Evolutionary conservation across 176 grass and related monocot species (phyloP).

Genomic region (Lolium rigidum): DNA sequence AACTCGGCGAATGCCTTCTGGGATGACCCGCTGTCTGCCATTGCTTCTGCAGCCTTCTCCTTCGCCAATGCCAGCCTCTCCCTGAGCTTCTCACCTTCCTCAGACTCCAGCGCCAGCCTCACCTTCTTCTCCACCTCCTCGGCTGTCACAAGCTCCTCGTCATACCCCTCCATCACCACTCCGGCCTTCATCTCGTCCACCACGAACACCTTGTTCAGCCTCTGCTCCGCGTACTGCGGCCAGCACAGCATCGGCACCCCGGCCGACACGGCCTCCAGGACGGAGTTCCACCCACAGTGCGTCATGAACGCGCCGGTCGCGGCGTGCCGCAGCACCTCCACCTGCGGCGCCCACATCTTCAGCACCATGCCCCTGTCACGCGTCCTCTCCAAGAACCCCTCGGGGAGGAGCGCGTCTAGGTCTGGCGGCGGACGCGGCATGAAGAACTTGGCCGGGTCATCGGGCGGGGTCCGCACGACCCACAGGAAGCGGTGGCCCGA

Average conservation of each 20-base stretch:
- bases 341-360: conserved; percentile 62
- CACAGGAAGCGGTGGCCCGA: background rate
- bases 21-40: conserved; percentile 10
- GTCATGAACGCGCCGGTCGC: conserved; percentile 63
- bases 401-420: background rate
- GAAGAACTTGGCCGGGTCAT: background rate
- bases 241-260: conserved; percentile 74
- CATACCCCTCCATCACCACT: conserved; percentile 50
- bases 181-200: conserved; percentile 41
- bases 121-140: conserved; percentile 50
- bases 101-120: conserved; percentile 41
- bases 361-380: background rate
- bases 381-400: conserved; percentile 5
- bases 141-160: conserved; percentile 38
- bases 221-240: conserved; percentile 76
- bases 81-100: conserved; percentile 29
- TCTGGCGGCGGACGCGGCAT: background rate
- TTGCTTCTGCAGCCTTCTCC: background rate
- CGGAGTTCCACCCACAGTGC: conserved; percentile 75
- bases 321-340: conserved; percentile 64
- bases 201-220: conserved; percentile 69
- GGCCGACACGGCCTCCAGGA: conserved; percentile 44
- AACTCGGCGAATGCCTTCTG: background rate
- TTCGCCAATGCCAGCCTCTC: background rate
- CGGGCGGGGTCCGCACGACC: background rate